phyloP scores from a whole-genome alignment of 75 land plant genomes.

The Ceratopteris richardii region DNA sequence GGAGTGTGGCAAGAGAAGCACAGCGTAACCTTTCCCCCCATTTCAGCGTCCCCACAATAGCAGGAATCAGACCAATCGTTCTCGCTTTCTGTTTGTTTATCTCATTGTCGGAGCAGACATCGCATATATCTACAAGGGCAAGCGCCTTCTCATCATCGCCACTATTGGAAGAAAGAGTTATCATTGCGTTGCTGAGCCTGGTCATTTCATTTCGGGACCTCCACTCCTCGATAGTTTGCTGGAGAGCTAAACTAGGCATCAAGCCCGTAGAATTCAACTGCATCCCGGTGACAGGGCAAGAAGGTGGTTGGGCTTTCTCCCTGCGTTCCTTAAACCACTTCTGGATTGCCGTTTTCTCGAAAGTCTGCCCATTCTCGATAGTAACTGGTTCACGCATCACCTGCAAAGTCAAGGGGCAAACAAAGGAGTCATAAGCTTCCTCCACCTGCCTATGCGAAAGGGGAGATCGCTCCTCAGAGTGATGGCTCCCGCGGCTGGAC shows the following conservation, averaged over 20 bases:
- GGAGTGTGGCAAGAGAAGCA: conserved; percentile 15
- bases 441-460: conserved; percentile 3
- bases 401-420: conserved; percentile 26
- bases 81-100: conserved; percentile 19
- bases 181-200: conserved; percentile 10
- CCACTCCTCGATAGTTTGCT: conserved; percentile 35
- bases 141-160: conserved; percentile 10
- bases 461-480: too few species aligned
- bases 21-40: conserved; percentile 14
- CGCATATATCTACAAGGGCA: conserved; percentile 21
- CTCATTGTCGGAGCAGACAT: conserved; percentile 16
- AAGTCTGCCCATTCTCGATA: conserved; percentile 27
- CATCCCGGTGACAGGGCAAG: conserved; percentile 24
- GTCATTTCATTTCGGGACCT: conserved; percentile 19
- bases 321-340: conserved; percentile 23
- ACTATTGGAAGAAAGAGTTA: conserved; percentile 2
- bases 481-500: too few species aligned
- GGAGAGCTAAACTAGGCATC: conserved; percentile 24
- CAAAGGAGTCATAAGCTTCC: conserved; percentile 23
- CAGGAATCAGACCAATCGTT: conserved; percentile 15
- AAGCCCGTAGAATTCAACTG: background rate
- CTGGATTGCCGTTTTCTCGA: conserved; percentile 31
- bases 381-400: conserved; percentile 38
- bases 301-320: conserved; percentile 6
- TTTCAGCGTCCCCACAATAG: conserved; percentile 13